These are phyloP conservation scores for Sporothrix inflata DNA, from an alignment of 2,329 filamentous ascomycete genomes.

Conservation along the genomic window DNA sequence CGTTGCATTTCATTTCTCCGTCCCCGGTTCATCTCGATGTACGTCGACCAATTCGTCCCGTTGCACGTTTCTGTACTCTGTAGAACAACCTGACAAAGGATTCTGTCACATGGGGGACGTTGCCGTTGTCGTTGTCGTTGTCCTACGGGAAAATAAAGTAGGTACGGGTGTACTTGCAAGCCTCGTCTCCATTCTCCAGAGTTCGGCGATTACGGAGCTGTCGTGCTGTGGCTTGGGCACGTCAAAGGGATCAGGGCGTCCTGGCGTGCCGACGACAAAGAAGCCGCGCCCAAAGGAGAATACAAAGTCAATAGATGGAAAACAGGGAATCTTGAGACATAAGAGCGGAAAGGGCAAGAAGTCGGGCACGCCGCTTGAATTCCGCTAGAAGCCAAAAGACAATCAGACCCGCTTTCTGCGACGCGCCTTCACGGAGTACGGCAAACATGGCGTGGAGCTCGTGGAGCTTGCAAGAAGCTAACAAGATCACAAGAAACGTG, in stretches of 20 bases:
- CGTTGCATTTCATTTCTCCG: background rate
- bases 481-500: slow-evolving; percentile 5
- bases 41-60: background rate
- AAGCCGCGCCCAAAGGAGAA: background rate
- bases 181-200: background rate
- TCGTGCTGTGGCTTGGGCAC: background rate
- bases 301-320: background rate
- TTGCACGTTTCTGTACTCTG: background rate
- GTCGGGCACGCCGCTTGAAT: background rate
- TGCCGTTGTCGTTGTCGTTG: background rate
- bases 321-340: background rate
- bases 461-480: background rate
- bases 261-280: background rate
- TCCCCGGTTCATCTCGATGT: background rate
- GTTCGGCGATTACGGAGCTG: background rate
- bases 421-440: background rate
- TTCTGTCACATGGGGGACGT: background rate
- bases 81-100: background rate
- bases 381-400: background rate
- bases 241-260: background rate
- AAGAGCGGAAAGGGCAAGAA: background rate
- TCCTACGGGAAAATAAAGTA: background rate
- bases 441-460: background rate
- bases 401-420: background rate
- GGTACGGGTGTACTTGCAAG: too few relatives aligned